phyloP scores from a whole-genome alignment of 495 filamentous ascomycete species.

The Venustampulla echinocandica region DNA sequence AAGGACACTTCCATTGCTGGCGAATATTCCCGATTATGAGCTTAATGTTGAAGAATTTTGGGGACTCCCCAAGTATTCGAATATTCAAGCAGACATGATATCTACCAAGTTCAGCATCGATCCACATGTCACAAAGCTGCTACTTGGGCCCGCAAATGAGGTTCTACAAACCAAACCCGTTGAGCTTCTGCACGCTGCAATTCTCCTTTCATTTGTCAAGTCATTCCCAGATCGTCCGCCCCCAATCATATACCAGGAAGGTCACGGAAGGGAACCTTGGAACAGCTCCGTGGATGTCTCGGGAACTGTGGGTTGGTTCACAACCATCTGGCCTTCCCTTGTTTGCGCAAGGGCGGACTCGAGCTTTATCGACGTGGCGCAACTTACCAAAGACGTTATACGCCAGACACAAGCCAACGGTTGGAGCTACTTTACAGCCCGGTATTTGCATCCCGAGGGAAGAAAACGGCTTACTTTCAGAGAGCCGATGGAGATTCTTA shows the following conservation, averaged over 20 bases:
- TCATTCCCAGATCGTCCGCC: conserved; percentile 18
- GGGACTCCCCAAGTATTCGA: conserved; percentile 35
- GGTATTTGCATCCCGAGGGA: conserved; percentile 3
- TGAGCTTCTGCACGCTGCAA: conserved; percentile 43
- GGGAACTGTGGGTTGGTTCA: conserved; percentile 55
- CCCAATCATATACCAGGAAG: conserved; percentile 37
- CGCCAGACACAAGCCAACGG: conserved; percentile 32
- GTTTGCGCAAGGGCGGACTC: no score
- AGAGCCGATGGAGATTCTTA: conserved; percentile 18
- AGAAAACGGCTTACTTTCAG: conserved; percentile 1
- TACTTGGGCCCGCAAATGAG: conserved; percentile 39
- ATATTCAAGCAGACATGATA: conserved; percentile 43
- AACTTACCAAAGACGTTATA: conserved; percentile 35
- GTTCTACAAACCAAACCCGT: conserved; percentile 41
- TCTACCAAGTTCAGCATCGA: conserved; percentile 40
- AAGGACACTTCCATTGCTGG: not conserved
- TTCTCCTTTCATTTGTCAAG: conserved; percentile 41
- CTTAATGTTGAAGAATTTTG: conserved; percentile 36
- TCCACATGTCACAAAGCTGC: conserved; percentile 28
- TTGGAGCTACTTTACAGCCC: conserved; percentile 36
- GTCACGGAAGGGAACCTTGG: conserved; percentile 47
- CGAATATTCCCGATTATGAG: no score
- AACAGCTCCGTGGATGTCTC: conserved; percentile 44
- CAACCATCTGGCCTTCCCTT: conserved; percentile 41
- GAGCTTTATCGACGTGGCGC: not conserved